Base-by-base conservation (phyloP, 805 yeast genomes). In the Jamesozyma piceae region DNA sequence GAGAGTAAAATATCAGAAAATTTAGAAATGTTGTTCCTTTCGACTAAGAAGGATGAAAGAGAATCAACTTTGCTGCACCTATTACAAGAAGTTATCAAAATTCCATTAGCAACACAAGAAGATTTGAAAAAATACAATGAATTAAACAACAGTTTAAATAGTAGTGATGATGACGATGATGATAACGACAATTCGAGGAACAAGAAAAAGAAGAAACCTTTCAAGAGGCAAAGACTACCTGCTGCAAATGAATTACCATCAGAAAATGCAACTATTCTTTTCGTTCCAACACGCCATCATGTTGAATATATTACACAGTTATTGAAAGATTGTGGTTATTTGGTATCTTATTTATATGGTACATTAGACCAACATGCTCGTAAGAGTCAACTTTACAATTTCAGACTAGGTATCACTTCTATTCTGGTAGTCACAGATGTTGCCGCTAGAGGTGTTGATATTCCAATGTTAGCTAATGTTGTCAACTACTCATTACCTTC, bases 391-490 rank as follows among this genome's bases (percentile, higher is more conserved):
- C 68, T 92, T 39, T 74, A 81, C 56, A 80, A 87, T 52, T 92
- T 92, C 65, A 71, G 95, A 53, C 69, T 80, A 1, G 98, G 97
- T 1, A 68, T 83, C 37, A 78, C 96, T 4, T 78, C 84, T 26
- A 62, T 92, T n/a, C 64, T 92, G 60, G 97, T 92, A 9, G 99
- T 92, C 43, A 92, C 98, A 1, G 98, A 92, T 70, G 97, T 86
- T 49, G 95, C 95, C 21, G 98, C 98, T 2, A 81, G 98, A 71
- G 98, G 98, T 79, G 88, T 92, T 48, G 99, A 94, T 77, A 86
- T 92, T 50, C 98, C 98, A 0, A 80, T 92, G 43, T 74, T 92
- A 58, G 95, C 97, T 5, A 89, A 94, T 58, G 99, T 92, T 41
- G 74, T 92, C 52, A 92, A 92, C 62, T 92, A 76, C 63, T 78